Base-by-base conservation (phyloP, 805 yeast genomes). In the Ogataea methylovora region DNA sequence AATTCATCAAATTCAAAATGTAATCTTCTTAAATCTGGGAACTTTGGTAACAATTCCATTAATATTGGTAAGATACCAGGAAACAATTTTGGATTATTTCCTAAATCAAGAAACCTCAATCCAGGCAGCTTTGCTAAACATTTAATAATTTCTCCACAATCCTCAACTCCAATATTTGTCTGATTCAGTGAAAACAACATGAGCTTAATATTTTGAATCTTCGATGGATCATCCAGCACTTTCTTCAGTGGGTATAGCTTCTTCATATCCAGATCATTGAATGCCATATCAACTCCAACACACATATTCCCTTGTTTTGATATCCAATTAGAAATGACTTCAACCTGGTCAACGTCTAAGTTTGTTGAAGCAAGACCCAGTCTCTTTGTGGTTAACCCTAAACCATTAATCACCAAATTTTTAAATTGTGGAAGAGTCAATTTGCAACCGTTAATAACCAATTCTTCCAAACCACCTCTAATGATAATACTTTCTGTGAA, bases 391-490 rank as follows among this genome's bases (percentile, higher is more conserved):
- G 61, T 54, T 16, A 61, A 39, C 11, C 48, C 43, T 11, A 73
- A 55, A 0, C 75, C 73, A 17, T 54, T 56, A 8, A 52, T 52
- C 17, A 73, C 59, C 29, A 73, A 55, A 8, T 55, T 51, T 24
- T 53, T 46, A 40, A 72, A 72, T 24, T 57, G 62, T 3, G 51
- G 54, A 39, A 66, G 69, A 3, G 62, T 48, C 28, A 73, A 48
- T 41, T 69, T 67, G 46, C 78, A 73, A 1, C 80, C 79, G 42
- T 73, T 72, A 33, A 73, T 64, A 12, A 73, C 79, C 37, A 73
- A 58, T 43, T 73, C 80, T 47, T 71, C 78, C 23, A 73, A 62
- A 0, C 80, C 79, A 5, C 74, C 73, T 37, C 76, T 52, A 12
- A 46, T 12, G 1, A 55, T 48, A n/a, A 73, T 36, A 1, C 72